A percentile compares a stretch with the other conserved stretches of the same genome.
Conservation (phyloP, 345 rosid species). For the Camelina neglecta region DNA sequence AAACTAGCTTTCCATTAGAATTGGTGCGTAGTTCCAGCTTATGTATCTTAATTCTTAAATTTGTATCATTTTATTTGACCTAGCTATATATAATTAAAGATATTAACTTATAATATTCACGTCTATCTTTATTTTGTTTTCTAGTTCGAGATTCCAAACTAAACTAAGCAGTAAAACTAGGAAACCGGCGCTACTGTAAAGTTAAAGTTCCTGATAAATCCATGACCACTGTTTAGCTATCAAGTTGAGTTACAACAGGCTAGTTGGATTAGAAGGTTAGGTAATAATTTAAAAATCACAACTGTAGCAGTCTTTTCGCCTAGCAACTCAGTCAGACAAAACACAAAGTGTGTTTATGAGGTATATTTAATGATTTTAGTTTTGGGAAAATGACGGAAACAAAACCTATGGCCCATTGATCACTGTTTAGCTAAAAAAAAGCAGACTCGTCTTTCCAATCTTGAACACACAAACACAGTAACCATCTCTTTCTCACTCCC, state of each 20-base stretch:
- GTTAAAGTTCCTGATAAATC: neutral
- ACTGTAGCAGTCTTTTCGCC: slow-evolving; percentile 13
- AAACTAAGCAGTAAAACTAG: slow-evolving; percentile 12
- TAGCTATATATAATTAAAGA: neutral
- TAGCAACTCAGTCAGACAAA: slow-evolving; percentile 34
- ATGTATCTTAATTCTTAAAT: neutral
- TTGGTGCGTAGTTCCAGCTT: neutral
- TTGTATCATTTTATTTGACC: neutral
- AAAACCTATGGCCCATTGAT: slow-evolving; percentile 30
- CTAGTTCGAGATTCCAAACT: neutral
- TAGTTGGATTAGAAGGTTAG: slow-evolving; percentile 7
- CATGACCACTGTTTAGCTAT: neutral
- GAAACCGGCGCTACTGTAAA: neutral
- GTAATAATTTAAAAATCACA: neutral
- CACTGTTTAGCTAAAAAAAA: slow-evolving; percentile 41
- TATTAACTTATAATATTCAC: neutral
- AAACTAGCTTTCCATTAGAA: neutral
- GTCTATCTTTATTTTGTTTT: neutral
- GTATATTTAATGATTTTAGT: slow-evolving; percentile 18
- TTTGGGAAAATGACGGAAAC: slow-evolving; percentile 11
- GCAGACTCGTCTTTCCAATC: slow-evolving; percentile 40
- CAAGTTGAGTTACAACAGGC: slow-evolving; percentile 2
- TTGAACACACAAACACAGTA: slow-evolving; percentile 36
- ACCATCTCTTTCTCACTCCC: slow-evolving; percentile 20
- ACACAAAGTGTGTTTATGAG: slow-evolving; percentile 15